phyloP scores from a whole-genome alignment of 805 yeast genomes.

The Lipomyces kockii region DNA sequence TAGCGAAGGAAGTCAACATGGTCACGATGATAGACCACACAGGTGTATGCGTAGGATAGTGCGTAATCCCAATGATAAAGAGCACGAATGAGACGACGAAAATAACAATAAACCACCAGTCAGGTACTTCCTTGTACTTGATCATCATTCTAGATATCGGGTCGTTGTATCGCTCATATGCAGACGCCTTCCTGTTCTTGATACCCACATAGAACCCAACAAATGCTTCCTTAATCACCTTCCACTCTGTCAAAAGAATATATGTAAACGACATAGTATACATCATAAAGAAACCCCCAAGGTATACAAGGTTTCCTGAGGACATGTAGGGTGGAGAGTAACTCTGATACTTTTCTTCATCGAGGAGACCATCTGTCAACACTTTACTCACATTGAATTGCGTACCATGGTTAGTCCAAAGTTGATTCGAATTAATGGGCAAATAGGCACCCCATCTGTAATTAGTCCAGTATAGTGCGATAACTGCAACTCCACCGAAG shows the following conservation, averaged over 20 bases:
- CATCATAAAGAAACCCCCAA: constrained; percentile 60
- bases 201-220: constrained; percentile 31
- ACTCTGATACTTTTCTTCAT: constrained; percentile 53
- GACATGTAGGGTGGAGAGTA: constrained; percentile 70
- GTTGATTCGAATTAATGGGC: constrained; percentile 53
- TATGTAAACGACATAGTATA: constrained; percentile 62
- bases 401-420: constrained; percentile 52
- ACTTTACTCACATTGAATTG: constrained; percentile 52
- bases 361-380: constrained; percentile 48
- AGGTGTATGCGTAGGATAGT: constrained; percentile 55
- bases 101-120: constrained; percentile 62
- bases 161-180: constrained; percentile 61
- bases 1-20: constrained; percentile 55
- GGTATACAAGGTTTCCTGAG: constrained; percentile 63
- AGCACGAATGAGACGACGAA: constrained; percentile 54
- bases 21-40: constrained; percentile 66
- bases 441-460: constrained; percentile 55
- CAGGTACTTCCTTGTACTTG: constrained; percentile 62
- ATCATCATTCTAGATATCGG: constrained; percentile 50
- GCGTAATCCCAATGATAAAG: constrained; percentile 47
- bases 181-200: constrained; percentile 51
- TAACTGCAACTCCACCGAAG: constrained; percentile 42
- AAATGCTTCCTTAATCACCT: constrained; percentile 5
- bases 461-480: constrained; percentile 52
- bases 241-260: constrained; percentile 26